Percentiles rank a stretch among this genome's conserved stretches.
Evolutionary conservation across 2,329 filamentous ascomycete species (phyloP).

Genomic region (Cytospora chrysosperma): DNA sequence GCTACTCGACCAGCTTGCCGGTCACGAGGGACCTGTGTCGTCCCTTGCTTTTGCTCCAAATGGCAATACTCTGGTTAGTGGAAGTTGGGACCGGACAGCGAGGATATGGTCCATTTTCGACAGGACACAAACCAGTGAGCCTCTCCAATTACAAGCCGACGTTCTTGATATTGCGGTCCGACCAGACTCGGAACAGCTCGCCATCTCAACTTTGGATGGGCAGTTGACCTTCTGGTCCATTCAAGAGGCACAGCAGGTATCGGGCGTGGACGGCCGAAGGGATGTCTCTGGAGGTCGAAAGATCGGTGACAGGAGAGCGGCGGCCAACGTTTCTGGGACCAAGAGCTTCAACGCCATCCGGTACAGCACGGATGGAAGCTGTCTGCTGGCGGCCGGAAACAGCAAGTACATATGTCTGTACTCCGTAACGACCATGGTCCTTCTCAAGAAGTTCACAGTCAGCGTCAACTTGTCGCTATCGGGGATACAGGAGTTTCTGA

Average conservation of each 20-base stretch:
- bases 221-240: slow-evolving; percentile 95
- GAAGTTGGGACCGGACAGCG: slow-evolving; percentile 95
- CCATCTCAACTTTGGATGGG: slow-evolving; percentile 88
- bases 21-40: slow-evolving; percentile 92
- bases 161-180: slow-evolving; percentile 83
- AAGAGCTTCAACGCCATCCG: slow-evolving; percentile 86
- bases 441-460: slow-evolving; percentile 94
- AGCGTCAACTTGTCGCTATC: slow-evolving; percentile 94
- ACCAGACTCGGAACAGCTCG: slow-evolving; percentile 87
- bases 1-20: slow-evolving; percentile 83
- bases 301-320: slow-evolving; percentile 81
- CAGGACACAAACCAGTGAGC: slow-evolving; percentile 91
- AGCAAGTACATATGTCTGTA: slow-evolving; percentile 99
- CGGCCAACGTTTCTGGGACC: slow-evolving; percentile 84
- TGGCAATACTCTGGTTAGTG: slow-evolving; percentile 79
- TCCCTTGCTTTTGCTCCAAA: slow-evolving; percentile 86
- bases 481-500: slow-evolving; percentile 94
- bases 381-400: slow-evolving; percentile 86
- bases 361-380: slow-evolving; percentile 91
- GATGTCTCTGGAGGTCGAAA: slow-evolving; percentile 93
- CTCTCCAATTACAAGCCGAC: slow-evolving; percentile 87
- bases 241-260: slow-evolving; percentile 80
- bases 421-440: slow-evolving; percentile 85
- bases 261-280: slow-evolving; percentile 82
- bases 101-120: slow-evolving; percentile 95